Base-by-base conservation (phyloP, 1,284 basidiomycete species). In the Megacollybia platyphylla region DNA sequence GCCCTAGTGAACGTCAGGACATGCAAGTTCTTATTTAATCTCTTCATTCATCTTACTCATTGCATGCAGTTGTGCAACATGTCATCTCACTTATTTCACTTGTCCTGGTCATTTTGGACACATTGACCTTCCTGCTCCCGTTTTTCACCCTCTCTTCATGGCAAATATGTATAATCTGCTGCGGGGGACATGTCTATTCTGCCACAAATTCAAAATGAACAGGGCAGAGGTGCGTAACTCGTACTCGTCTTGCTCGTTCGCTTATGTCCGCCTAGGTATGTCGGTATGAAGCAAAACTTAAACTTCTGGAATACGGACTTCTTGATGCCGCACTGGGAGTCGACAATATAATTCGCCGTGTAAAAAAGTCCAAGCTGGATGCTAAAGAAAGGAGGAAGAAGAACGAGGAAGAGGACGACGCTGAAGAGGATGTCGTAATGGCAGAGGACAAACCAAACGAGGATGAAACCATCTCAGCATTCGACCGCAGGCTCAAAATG, bases 51-150 rank as follows among this genome's bases (percentile, higher is more conserved):
- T 27, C 46, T 43, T 18, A 45, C 20, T 39, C 37, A 39, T 39
- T 37, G 28, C 35, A n/a, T 46, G 31, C 57, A 97, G 93, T 49
- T 99, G 96, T 62, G 70, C 86, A 51, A 97, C 96, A 62, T 99
- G 96, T 60, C 81, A 77, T 44, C 75, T 94, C 51, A 87, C 80
- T 40, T 92, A 89, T 55, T 97, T 85, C 63, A 82, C 84, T 48
- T 99, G 96, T 60, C 94, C 96, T 0, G 96, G 96, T 5, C 96
- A 99, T 63, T 98, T 89, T 67, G 96, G 96, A n/a, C 96, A 98
- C 63, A 94, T 99, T 51, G 92, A 97, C 53, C 78, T 99, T 5
- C 91, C 96, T 7, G 76, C 87, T 15, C 92, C 96, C 20, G 89
- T 98, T 9, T 98, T 88, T 59, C 94, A 99, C 58, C 96, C 96